Evolutionary conservation across 2,329 filamentous ascomycete genomes (phyloP), one percentile per base, ranked within the genome.

Genomic region (Pseudogymnoascus sp.): DNA sequence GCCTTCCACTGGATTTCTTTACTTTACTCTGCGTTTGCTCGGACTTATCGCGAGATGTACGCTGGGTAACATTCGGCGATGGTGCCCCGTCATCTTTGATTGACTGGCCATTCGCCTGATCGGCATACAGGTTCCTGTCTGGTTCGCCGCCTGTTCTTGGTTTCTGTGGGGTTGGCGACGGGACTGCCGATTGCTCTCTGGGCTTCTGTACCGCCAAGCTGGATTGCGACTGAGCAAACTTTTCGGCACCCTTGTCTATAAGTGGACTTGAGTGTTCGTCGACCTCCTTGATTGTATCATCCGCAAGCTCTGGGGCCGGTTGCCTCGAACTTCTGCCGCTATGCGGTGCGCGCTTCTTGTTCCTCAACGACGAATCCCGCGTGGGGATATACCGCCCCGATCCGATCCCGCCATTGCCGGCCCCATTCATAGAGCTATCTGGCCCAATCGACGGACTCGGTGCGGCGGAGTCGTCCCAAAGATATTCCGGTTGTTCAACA

Each of bases 361-460:
- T 88, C 61, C 83, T 78, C 37, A 90, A 76, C 38, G 87, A 91
- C 1, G 87, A 91, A 63, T 89, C 87, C 63, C 87, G 82, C 6
- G 80, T 74, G 0, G 89, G 88, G 62, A 91, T 89, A 6, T 80
- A 74, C 59, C 82, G 68, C 13, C 73, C 70, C 29, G 73, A 74
- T 16, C 71, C 71, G 62, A 72, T 70, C 7, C 70, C 72, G 2
- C 68, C 70, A 47, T 64, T 68, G 59, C 69, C 69, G 16, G 64
- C 62, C 31, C 62, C 26, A 62, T 63, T 64, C 19, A 65, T 61
- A 31, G 66, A 62, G 56, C 62, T 67, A 35, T 60, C 31, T 19
- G 40, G 60, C 11, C 50, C 61, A 37, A 26, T 65, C 1, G 40
- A 37, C 11, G 63, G 64, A 50, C 61, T 67, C 1, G 60, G 13